Base-by-base conservation (phyloP, 441 rosid genomes). In the Corymbia citriodora region DNA sequence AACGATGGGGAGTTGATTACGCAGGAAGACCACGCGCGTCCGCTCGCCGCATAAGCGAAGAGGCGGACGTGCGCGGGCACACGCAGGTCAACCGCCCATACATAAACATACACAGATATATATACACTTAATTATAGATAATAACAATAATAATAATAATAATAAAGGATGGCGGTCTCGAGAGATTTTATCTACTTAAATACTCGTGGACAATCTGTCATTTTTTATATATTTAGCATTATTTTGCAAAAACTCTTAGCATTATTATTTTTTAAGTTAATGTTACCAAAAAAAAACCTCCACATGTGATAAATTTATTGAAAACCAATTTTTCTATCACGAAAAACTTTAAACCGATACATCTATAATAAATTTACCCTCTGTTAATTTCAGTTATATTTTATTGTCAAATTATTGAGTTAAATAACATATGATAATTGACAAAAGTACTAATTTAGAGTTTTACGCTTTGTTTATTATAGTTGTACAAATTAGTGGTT, bases 401-500 rank as follows among this genome's bases (percentile, higher is more conserved):
- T 57, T 57, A 57, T 21, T 0, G 1, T 21, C 29, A 57, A 57
- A 57, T 57, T 57, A 0, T 15, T 53, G 16, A 53, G 2, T 4
- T 53, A 14, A 18, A 55, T 57, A 4, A 57, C 27, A 55, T 4
- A 1, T 40, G 1, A 6, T 5, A 40, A 6, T 40, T 40, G 45
- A 40, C 45, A 6, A 40, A 40, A 40, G 6, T 0, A 55, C 21
- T 1, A 55, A 3, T 19, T 3, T 55, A 0, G 11, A 8, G 0
- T 59, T 25, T 59, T 10, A 59, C 14, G 10, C 1, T 10, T 0
- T 6, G 0, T 59, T 59, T 59, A 0, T 59, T 0, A 25, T 1
- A 59, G 23, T 0, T 0, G 0, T 59, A 10, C 0, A 1, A 25
- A 25, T 25, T 59, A 23, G 2, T 0, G 8, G 5, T 25, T 10